phyloP scores from a whole-genome alignment of 2,329 filamentous ascomycete species.

The Pestalotiopsis sp. region DNA sequence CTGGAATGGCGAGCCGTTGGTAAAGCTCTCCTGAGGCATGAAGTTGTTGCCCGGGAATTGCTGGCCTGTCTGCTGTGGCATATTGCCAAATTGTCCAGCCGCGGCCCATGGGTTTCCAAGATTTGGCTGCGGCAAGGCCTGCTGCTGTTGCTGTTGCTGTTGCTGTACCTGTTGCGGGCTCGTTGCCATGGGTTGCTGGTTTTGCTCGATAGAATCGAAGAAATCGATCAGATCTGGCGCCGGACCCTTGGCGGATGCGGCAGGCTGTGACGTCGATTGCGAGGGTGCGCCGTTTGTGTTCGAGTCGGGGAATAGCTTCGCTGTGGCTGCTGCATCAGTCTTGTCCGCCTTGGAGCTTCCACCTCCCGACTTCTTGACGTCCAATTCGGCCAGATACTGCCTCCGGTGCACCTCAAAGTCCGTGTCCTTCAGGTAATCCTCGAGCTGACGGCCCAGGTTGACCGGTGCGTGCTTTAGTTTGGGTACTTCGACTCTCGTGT shows the following conservation, averaged over 20 bases:
- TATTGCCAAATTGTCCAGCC: constrained; percentile 34
- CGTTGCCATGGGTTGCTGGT: constrained; percentile 71
- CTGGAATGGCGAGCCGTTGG: constrained; percentile 45
- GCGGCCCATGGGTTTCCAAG: constrained; percentile 42
- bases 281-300: constrained; percentile 37
- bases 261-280: constrained; percentile 42
- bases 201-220: constrained; percentile 90
- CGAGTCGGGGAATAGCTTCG: constrained; percentile 43
- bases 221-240: constrained; percentile 88
- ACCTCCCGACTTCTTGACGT: constrained; percentile 63
- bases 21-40: constrained; percentile 39
- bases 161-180: constrained; percentile 39
- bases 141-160: constrained; percentile 21
- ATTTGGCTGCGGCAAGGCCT: constrained; percentile 32
- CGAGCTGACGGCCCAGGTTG: constrained; percentile 83
- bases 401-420: constrained; percentile 93
- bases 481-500: constrained; percentile 90
- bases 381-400: constrained; percentile 88
- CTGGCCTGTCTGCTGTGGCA: constrained; percentile 35
- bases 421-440: constrained; percentile 91
- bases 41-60: constrained; percentile 34
- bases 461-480: constrained; percentile 97
- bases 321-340: constrained; percentile 40
- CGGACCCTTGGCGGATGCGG: constrained; percentile 60
- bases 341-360: constrained; percentile 38